Base-by-base conservation (phyloP, 2,329 filamentous ascomycete genomes). In the Hymenoscyphus salicellus region DNA sequence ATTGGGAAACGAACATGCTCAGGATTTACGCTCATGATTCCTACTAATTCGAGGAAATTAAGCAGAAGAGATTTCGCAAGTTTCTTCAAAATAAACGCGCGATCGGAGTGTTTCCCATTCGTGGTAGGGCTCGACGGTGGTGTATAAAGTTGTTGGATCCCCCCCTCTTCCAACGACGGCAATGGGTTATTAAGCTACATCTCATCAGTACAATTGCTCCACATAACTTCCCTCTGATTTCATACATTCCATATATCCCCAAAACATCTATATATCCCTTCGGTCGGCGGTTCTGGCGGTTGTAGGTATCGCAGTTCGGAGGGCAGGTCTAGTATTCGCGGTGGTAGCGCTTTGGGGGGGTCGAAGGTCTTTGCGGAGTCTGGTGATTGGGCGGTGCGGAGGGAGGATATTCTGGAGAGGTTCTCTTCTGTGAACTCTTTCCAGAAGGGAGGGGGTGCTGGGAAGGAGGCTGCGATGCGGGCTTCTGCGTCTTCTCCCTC, bases 361-460 rank as follows among this genome's bases (percentile, higher is more conserved):
- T 69, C 66, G 17, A 63, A 28, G 30, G 30, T 28, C 30, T 65
- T 62, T 7, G 33, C 46, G 17, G 52, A 43, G 46, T 55, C 17
- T 8, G 52, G 41, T 3, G 65, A 66, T 57, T 74, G 73, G 16
- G 72, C 73, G 3, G 74, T 68, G 52, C 77, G 83, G 61, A 84
- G 74, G 46, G 82, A 74, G 63, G 82, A 78, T 28, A 90, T 78
- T 58, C 86, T 86, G 16, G 85, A 78, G 61, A 91, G 73, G 74
- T 94, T 96, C 32, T 89, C 86, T 2, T 86, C 77, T 0, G 92
- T 97, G 78, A 98, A 98, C 76, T 91, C 84, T 70, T 89, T 89
- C 88, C 91, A 98, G 79, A 97, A 96, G 0, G 89, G 88, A 30
- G 95, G 95, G 30, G 95, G 95, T 61, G 90, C 86, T 28, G 95